Conservation (phyloP, 257 asterid genomes). For the Solanum dulcamara region DNA sequence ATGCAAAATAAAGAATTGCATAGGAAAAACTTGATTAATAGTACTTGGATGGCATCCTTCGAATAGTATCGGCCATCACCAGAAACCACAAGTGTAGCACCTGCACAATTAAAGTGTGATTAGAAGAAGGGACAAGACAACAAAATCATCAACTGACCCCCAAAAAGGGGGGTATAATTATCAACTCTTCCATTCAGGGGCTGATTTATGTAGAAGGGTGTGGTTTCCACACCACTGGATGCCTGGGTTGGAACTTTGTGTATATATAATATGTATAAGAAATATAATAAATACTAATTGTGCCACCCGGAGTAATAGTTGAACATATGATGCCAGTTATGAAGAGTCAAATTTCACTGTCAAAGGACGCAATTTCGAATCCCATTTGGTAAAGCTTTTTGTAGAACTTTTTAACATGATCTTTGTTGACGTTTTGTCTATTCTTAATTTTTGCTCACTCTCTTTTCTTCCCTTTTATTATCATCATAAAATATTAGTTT, state of each 20-base stretch:
- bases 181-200: neutral
- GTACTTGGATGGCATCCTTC: conserved; percentile 87
- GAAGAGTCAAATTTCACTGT: neutral
- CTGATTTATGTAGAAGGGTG: neutral
- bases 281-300: neutral
- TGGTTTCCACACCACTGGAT: neutral
- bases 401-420: neutral
- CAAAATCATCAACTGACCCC: neutral
- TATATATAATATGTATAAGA: neutral
- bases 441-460: neutral
- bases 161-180: neutral
- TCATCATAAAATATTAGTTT: neutral
- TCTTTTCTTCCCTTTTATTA: neutral
- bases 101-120: conserved; percentile 20
- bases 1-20: neutral
- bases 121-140: neutral
- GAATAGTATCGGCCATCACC: conserved; percentile 98
- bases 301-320: neutral
- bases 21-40: neutral
- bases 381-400: neutral
- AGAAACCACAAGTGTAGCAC: conserved; percentile 94
- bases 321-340: neutral
- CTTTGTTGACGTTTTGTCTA: neutral
- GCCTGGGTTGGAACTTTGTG: neutral
- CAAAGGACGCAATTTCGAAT: neutral